These are phyloP conservation scores for Colletotrichum cuscutae DNA, from an alignment of 2,329 filamentous ascomycete species.

Conservation along the genomic window DNA sequence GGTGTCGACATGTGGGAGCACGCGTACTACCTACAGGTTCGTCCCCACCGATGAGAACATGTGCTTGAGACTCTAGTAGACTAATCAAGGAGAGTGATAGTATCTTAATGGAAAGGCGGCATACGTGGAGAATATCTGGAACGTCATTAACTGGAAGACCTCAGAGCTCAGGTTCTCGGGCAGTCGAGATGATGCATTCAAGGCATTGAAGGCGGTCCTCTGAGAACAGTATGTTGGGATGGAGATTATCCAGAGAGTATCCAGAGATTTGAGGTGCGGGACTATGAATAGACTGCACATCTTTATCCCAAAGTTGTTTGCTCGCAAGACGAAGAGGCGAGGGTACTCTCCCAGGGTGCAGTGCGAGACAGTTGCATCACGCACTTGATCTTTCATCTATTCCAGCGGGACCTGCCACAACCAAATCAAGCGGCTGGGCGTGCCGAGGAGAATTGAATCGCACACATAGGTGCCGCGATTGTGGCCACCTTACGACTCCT, in stretches of 20 bases:
- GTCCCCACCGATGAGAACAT: conserved; percentile 29
- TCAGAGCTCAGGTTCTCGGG: conserved; percentile 71
- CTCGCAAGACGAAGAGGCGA: background rate
- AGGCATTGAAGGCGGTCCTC: conserved; percentile 54
- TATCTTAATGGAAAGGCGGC: conserved; percentile 81
- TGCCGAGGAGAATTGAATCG: background rate
- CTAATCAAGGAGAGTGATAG: conserved; percentile 54
- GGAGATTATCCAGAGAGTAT: background rate
- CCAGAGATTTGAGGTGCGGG: too few relatives aligned
- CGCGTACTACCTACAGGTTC: conserved; percentile 85
- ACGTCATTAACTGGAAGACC: conserved; percentile 81
- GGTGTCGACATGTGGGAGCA: conserved; percentile 96
- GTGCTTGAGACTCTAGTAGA: background rate
- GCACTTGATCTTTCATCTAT: background rate
- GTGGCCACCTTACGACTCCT: background rate
- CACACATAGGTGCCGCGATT: conserved; percentile 1
- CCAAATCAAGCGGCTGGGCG: background rate
- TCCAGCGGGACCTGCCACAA: background rate
- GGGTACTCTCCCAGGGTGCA: too few relatives aligned
- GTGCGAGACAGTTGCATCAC: background rate
- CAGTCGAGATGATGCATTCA: conserved; percentile 56
- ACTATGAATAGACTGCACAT: background rate
- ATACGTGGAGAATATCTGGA: conserved; percentile 82
- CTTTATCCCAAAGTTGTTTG: background rate
- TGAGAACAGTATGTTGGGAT: conserved; percentile 37